These are phyloP conservation scores for Entomortierella lignicola DNA, from an alignment of 192 early-diverging fungal species.

Conservation along the genomic window DNA sequence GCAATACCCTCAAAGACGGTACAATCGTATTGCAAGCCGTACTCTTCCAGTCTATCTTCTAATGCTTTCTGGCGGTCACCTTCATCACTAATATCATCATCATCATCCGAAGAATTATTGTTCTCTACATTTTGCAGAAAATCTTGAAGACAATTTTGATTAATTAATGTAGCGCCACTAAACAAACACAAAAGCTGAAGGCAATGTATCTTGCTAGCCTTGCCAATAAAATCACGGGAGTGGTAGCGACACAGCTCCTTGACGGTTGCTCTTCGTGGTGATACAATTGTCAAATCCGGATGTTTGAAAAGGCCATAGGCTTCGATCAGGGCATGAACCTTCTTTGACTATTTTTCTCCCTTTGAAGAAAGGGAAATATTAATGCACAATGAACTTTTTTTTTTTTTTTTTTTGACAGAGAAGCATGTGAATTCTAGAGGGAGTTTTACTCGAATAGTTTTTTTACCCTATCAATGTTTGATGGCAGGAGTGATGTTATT, in stretches of 20 bases:
- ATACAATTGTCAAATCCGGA: conserved; percentile 24
- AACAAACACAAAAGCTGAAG: background rate
- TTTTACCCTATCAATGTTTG: conserved; percentile 45
- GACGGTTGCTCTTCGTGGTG: conserved; percentile 34
- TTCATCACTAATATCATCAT: background rate
- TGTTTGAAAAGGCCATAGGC: conserved; percentile 25
- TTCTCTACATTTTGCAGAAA: conserved; percentile 22
- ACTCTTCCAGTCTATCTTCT: conserved; percentile 47
- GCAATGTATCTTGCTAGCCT: background rate
- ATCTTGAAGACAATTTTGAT: background rate
- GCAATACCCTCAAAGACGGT: conserved; percentile 49
- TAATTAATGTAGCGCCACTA: background rate
- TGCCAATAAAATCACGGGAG: conserved; percentile 52
- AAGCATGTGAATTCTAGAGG: no score
- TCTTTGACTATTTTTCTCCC: no score
- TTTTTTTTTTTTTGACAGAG: no score
- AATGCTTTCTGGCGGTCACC: background rate
- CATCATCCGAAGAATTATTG: background rate
- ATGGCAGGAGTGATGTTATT: conserved; percentile 41
- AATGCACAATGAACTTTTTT: no score
- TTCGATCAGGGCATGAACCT: conserved; percentile 31
- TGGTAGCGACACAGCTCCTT: conserved; percentile 49
- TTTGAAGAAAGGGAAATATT: no score
- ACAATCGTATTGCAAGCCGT: conserved; percentile 53
- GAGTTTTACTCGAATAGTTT: no score